Percentiles rank a stretch among this genome's conserved stretches.
These are phyloP conservation scores for Russula olivacea DNA, from an alignment of 768 basidiomycete genomes.

Conservation along the genomic window DNA sequence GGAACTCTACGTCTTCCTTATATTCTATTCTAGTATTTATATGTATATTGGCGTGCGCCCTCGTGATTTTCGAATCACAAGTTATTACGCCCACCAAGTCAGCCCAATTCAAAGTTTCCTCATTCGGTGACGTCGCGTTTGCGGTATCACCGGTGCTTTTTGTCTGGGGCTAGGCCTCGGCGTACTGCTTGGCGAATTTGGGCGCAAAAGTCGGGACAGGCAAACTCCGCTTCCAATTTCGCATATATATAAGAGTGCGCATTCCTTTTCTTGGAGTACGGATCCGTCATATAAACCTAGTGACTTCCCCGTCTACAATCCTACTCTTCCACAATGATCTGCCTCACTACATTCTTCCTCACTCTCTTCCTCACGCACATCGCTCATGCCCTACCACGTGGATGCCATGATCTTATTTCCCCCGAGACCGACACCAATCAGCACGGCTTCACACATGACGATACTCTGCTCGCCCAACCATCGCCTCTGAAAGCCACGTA, in stretches of 20 bases:
- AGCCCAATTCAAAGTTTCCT: too few species aligned
- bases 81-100: too few species aligned
- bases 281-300: neutral
- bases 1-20: too few species aligned
- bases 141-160: too few species aligned
- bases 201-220: neutral
- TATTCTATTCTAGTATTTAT: too few species aligned
- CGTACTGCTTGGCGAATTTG: too few species aligned
- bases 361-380: neutral
- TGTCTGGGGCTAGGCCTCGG: too few species aligned
- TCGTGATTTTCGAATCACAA: too few species aligned
- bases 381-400: constrained; percentile 1
- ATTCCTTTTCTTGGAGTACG: neutral
- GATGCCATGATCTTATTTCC: neutral
- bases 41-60: too few species aligned
- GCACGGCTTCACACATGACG: too few species aligned
- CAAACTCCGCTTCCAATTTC: neutral
- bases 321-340: neutral
- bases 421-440: neutral
- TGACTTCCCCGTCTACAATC: neutral
- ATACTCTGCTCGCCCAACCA: too few species aligned
- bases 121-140: too few species aligned
- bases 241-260: neutral
- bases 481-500: constrained; percentile 27
- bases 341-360: neutral